phyloP scores from a whole-genome alignment of 192 early-diverging fungal species.

The Coemansia sp. region DNA sequence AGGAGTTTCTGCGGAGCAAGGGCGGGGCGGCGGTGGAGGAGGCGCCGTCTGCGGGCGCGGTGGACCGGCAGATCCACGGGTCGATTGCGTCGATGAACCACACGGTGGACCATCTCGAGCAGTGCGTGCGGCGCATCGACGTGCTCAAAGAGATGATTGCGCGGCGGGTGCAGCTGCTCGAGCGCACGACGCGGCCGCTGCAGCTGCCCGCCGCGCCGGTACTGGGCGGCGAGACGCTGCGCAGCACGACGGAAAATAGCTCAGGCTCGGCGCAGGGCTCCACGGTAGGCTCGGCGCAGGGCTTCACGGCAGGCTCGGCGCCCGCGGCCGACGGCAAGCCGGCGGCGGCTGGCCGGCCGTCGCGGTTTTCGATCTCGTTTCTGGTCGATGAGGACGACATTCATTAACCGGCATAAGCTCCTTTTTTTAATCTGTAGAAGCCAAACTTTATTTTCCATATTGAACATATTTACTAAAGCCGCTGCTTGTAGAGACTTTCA shows the following conservation, averaged over 20 bases:
- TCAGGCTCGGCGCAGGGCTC: slow-evolving; percentile 8
- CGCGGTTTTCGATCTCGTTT: slow-evolving; percentile 28
- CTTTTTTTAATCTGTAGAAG: too few species aligned
- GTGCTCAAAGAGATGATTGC: slow-evolving; percentile 15
- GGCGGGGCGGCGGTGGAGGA: background rate
- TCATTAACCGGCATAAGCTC: background rate
- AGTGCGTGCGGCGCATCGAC: slow-evolving; percentile 27
- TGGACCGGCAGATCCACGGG: background rate
- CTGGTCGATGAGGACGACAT: slow-evolving; percentile 12
- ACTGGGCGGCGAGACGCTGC: background rate
- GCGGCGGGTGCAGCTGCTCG: slow-evolving; percentile 9
- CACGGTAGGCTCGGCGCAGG: background rate
- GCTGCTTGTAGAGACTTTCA: slow-evolving; percentile 14
- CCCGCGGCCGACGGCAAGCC: background rate
- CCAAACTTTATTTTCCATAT: too few species aligned
- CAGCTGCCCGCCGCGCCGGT: background rate
- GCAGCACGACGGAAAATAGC: slow-evolving; percentile 8
- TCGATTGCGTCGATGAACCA: slow-evolving; percentile 9
- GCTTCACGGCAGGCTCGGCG: slow-evolving; percentile 1
- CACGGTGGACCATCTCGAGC: slow-evolving; percentile 15
- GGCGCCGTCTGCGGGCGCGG: background rate
- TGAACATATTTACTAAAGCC: background rate
- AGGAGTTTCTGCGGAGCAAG: background rate
- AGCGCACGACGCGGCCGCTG: background rate
- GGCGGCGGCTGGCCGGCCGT: background rate